Evolutionary conservation across 2,329 filamentous ascomycete genomes (phyloP).

Genomic region (Pseudocercospora eumusae): DNA sequence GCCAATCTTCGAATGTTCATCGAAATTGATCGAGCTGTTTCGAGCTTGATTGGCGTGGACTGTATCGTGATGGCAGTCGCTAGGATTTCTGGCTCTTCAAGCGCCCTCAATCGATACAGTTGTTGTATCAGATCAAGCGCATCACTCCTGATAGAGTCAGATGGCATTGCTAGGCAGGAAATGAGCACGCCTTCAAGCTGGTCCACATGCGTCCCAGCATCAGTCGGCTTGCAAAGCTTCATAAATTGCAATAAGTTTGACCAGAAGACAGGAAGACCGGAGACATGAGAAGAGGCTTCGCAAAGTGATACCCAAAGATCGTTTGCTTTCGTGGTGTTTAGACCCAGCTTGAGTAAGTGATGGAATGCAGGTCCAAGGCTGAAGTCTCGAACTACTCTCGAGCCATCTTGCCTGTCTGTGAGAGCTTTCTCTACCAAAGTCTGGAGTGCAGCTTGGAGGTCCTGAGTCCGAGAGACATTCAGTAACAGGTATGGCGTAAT

Average conservation of each 20-base stretch:
- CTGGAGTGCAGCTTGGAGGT: conserved; percentile 11
- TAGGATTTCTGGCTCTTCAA: conserved; percentile 56
- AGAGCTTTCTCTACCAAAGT: conserved; percentile 25
- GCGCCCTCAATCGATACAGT: conserved; percentile 54
- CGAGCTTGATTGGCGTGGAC: conserved; percentile 72
- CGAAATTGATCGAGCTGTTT: conserved; percentile 73
- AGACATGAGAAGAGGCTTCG: conserved; percentile 18
- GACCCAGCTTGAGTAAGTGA: conserved; percentile 21
- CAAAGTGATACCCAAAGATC: conserved; percentile 29
- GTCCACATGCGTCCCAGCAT: conserved; percentile 53
- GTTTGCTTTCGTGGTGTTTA: background rate
- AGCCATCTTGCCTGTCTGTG: background rate
- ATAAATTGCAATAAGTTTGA: conserved; percentile 31
- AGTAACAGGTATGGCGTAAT: conserved; percentile 28
- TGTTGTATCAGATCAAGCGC: conserved; percentile 72
- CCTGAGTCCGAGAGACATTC: conserved; percentile 9
- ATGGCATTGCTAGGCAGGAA: conserved; percentile 72
- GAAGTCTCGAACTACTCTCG: conserved; percentile 19
- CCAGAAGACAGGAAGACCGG: conserved; percentile 33
- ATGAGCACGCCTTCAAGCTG: conserved; percentile 66
- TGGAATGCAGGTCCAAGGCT: conserved; percentile 29
- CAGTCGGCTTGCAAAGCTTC: conserved; percentile 17
- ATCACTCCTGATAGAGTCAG: conserved; percentile 70
- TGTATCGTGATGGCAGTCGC: conserved; percentile 75
- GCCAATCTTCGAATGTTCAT: conserved; percentile 84